phyloP scores from a whole-genome alignment of 306 rosid genomes.

The Crataegus laevigata region DNA sequence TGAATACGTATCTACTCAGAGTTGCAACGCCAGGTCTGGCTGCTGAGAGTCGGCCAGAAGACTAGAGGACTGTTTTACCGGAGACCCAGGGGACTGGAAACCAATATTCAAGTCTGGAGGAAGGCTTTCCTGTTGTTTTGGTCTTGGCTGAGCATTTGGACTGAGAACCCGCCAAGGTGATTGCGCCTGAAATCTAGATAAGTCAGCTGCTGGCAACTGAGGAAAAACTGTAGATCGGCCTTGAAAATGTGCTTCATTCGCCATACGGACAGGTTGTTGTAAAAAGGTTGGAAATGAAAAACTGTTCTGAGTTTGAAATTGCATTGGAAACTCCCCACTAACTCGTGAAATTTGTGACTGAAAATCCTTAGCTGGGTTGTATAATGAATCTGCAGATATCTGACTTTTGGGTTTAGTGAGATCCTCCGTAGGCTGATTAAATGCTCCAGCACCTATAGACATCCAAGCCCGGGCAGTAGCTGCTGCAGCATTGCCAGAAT shows the following conservation, averaged over 20 bases:
- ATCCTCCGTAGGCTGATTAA: slow-evolving; percentile 64
- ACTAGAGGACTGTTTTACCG: slow-evolving; percentile 81
- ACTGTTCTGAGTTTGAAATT: slow-evolving; percentile 52
- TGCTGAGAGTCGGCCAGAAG: slow-evolving; percentile 87
- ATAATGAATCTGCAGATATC: slow-evolving; percentile 69
- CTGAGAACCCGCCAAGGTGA: slow-evolving; percentile 60
- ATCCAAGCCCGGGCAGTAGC: slow-evolving; percentile 98
- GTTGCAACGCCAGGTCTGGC: slow-evolving; percentile 97
- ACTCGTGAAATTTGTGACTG: slow-evolving; percentile 50
- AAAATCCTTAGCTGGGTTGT: slow-evolving; percentile 60
- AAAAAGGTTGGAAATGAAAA: slow-evolving; percentile 61
- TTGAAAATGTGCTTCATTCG: slow-evolving; percentile 48
- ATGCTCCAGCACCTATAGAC: slow-evolving; percentile 90
- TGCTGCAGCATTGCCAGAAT: slow-evolving; percentile 64
- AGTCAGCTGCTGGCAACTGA: slow-evolving; percentile 64
- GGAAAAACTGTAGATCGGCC: slow-evolving; percentile 62
- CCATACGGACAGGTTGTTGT: slow-evolving; percentile 45
- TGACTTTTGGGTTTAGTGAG: slow-evolving; percentile 51
- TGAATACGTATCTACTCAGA: slow-evolving; percentile 32
- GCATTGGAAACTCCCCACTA: slow-evolving; percentile 53
- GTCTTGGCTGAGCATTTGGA: slow-evolving; percentile 60
- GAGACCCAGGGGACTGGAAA: slow-evolving; percentile 89
- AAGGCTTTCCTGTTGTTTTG: slow-evolving; percentile 70
- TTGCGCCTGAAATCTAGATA: slow-evolving; percentile 76
- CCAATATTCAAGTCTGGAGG: slow-evolving; percentile 98